Conservation (phyloP, 148 eudicot genomes). For the Pouteria glomerata region DNA sequence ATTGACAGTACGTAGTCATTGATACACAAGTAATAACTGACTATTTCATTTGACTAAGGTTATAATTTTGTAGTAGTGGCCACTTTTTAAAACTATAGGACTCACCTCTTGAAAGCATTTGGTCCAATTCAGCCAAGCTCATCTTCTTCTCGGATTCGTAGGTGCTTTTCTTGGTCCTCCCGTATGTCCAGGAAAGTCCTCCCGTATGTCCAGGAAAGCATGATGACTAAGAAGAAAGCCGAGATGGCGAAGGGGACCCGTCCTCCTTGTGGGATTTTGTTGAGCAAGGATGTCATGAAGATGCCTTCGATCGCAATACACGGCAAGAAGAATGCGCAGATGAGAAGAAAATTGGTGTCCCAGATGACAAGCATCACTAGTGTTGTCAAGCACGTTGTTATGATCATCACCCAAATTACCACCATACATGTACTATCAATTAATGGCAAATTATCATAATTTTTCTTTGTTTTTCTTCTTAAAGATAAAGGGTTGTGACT, state of each 20-base stretch:
- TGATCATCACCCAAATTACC: conserved; percentile 39
- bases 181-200: conserved; percentile 21
- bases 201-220: conserved; percentile 24
- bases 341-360: conserved; percentile 24
- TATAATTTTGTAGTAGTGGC: too few species aligned
- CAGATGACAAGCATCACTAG: conserved; percentile 41
- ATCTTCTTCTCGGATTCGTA: conserved; percentile 12
- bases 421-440: conserved; percentile 30
- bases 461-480: too few species aligned
- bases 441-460: too few species aligned
- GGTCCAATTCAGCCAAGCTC: conserved; percentile 1
- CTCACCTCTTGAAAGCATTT: not conserved
- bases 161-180: conserved; percentile 15
- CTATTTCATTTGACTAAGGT: too few species aligned
- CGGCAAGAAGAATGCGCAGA: conserved; percentile 17
- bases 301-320: conserved; percentile 18
- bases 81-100: too few species aligned
- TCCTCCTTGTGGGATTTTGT: conserved; percentile 39
- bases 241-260: conserved; percentile 41
- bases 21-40: too few species aligned
- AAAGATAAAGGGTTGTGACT: too few species aligned
- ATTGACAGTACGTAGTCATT: too few species aligned
- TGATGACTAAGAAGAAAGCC: conserved; percentile 6
- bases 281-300: conserved; percentile 27
- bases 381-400: conserved; percentile 24